Evolutionary conservation across 495 filamentous ascomycete species (phyloP), one percentile per base, ranked within the genome.

Genomic region (Hypoxylon subgilvum): DNA sequence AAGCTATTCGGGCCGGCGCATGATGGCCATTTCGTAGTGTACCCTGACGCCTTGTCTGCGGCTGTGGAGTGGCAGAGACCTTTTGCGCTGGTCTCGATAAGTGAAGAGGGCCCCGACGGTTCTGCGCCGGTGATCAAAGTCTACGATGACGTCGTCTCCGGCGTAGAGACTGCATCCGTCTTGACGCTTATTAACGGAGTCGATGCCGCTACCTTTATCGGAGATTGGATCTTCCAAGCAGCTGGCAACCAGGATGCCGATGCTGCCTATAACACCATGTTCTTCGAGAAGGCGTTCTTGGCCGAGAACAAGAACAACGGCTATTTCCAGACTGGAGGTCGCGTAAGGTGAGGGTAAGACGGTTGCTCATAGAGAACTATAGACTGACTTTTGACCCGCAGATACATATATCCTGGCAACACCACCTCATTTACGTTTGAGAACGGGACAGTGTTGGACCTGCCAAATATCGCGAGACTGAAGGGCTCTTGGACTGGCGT

Each of bases 211-310:
- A 66, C 57, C 6, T 73, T 65, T 38, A 14, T 76, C 14, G 62
- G 57, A 14, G 50, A 72, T 1, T 65, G 69, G 57, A 68, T 72
- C 13, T 43, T 50, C n/a, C 50, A 56, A 21, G 68, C 66, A n/a
- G 42, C 52, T 8, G 69, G 63, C 32, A 70, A 69, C 49, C 74
- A 75, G 41, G 78, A 81, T 50, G 68, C 65, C 19, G 77, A 81
- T 50, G 74, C 77, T n/a, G 74, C 71, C 1, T 81, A 77, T 52
- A 81, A 81, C 51, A 69, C 70, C 3, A 70, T 79, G 63, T 81
- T 81, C 52, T 68, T 61, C 51, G 67, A 67, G 32, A 61, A 66
- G 32, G 64, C 64, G 1, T 65, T 63, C 44, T 22, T 54, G 17
- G 67, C 67, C 10, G 67, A 59, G 42, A 41, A 57, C 31, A 44